Base-by-base conservation (phyloP, 257 asterid species). In the Scutellaria galericulata region DNA sequence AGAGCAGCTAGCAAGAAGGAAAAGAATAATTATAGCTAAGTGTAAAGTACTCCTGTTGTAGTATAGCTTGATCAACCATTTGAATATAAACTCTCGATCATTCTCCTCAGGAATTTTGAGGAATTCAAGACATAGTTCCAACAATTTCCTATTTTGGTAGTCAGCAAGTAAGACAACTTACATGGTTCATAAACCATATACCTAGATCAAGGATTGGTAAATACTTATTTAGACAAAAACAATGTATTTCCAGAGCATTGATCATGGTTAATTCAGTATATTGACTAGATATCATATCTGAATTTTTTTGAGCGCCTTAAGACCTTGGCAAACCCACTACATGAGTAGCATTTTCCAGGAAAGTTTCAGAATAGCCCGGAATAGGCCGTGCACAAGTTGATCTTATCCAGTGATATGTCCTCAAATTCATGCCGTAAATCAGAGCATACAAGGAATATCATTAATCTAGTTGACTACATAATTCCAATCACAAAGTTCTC, bases 151-250 rank as follows among this genome's bases (percentile, higher is more conserved):
- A 18, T 18, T 18, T 18, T 18, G 18, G 18, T 18, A 14, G 40
- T 42, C n/a, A 51, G 57, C 41, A 31, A 9, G 27, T 15, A 58
- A 67, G 64, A 8, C 64, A 41, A 55, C 45, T 62, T 50, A 72
- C 77, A 37, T 59, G 59, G 50, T 77, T 71, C 6, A 18, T 35
- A 60, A 20, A 61, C 35, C 60, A 48, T 24, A 52, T 46, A 59
- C 56, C 52, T 42, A 39, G 9, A 61, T 60, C 67, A 20, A 13
- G 40, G 67, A 56, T 50, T 37, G 31, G 24, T 10, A 47, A 54
- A 57, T 52, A 66, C 5, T n/a, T 51, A 12, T 6, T 20, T 62
- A 62, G 18, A 60, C 37, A 53, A 65, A 11, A 41, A 41, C 10
- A 40, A 64, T 22, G 22, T 24, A 41, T n/a, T 46, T 64, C 57